These are phyloP conservation scores for Petunia axillaris DNA, from an alignment of 257 asterid species.

Conservation along the genomic window DNA sequence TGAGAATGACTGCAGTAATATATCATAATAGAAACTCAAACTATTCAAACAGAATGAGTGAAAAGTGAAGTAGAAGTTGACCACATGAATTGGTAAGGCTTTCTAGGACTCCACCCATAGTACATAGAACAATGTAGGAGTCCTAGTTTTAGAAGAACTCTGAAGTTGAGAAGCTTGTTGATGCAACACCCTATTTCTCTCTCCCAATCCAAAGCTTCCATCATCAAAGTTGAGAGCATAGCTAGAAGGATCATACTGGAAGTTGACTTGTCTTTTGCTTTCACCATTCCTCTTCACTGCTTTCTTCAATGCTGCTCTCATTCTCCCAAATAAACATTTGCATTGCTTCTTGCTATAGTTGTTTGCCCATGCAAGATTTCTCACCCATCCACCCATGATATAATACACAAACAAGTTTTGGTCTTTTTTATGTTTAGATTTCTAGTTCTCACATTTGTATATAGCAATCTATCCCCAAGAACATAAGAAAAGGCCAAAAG, in stretches of 20 bases:
- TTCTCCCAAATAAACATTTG: slow-evolving; percentile 48
- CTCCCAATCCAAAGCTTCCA: slow-evolving; percentile 20
- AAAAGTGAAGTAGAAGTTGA: not conserved
- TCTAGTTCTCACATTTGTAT: not conserved
- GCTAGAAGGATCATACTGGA: slow-evolving; percentile 33
- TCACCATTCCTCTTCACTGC: slow-evolving; percentile 33
- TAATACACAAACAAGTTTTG: not conserved
- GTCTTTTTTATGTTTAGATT: not conserved
- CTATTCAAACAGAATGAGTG: not conserved
- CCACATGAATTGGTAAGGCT: not conserved
- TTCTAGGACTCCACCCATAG: slow-evolving; percentile 23
- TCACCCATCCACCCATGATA: slow-evolving; percentile 44
- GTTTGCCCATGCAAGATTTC: slow-evolving; percentile 39
- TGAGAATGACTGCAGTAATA: not conserved
- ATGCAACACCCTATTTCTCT: not conserved
- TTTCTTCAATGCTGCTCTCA: slow-evolving; percentile 56
- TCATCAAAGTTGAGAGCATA: slow-evolving; percentile 34
- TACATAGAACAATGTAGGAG: slow-evolving; percentile 20
- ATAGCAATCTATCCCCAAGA: not conserved
- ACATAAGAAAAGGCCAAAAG: not conserved
- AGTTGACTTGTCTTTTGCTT: slow-evolving; percentile 24
- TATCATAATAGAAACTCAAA: not conserved
- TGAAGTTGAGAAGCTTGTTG: not conserved
- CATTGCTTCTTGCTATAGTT: slow-evolving; percentile 45
- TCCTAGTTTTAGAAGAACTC: slow-evolving; percentile 3